Conservation (phyloP, 331 rosid genomes). For the Stylosanthes scabra region DNA sequence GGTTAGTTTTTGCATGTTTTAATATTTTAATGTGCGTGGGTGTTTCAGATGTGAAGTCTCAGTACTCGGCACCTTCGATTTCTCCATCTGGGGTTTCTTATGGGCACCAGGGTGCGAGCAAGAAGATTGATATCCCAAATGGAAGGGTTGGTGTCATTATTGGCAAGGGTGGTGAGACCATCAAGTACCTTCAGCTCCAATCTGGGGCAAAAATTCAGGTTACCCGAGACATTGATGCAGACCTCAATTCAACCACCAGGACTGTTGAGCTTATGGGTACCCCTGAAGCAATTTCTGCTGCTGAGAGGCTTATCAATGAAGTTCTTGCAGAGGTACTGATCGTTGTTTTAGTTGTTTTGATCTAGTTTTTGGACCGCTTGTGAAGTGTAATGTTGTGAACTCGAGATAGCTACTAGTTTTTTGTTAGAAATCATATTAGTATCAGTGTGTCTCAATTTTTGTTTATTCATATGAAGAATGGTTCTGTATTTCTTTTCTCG, state of each 20-base stretch:
- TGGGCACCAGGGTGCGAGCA: slow-evolving; percentile 72
- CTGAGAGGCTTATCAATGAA: slow-evolving; percentile 87
- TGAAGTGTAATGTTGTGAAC: background rate
- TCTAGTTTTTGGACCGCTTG: background rate
- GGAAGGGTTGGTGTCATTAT: slow-evolving; percentile 98
- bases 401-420: background rate
- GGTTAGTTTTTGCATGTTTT: background rate
- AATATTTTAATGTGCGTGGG: background rate
- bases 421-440: background rate
- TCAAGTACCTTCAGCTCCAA: slow-evolving; percentile 90
- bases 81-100: slow-evolving; percentile 67
- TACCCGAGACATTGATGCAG: slow-evolving; percentile 94
- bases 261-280: slow-evolving; percentile 93
- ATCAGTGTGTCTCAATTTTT: background rate
- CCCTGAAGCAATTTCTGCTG: slow-evolving; percentile 78
- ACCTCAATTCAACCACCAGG: slow-evolving; percentile 64
- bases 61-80: slow-evolving; percentile 50
- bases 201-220: slow-evolving; percentile 98
- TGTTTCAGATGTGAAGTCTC: slow-evolving; percentile 65
- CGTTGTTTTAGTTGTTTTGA: background rate
- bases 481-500: background rate
- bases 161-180: slow-evolving; percentile 97
- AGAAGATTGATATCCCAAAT: slow-evolving; percentile 88
- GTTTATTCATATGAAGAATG: background rate
- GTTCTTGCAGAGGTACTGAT: slow-evolving; percentile 82